Evolutionary conservation across 306 rosid genomes (phyloP), one percentile per base, ranked within the genome.

Genomic region (Cercis canadensis): DNA sequence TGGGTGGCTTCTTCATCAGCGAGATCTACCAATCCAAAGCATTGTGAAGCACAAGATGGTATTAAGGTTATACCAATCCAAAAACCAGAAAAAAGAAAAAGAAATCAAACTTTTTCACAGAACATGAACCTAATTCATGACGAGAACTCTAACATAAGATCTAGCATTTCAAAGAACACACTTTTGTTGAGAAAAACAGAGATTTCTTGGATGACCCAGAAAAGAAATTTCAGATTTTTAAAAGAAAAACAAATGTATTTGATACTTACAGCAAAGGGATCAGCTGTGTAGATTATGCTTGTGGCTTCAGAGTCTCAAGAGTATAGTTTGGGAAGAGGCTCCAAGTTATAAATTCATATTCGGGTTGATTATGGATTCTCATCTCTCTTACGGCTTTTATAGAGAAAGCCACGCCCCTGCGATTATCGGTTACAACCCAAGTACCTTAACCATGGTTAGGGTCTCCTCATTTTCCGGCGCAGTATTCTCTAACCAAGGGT

Each of bases 381-480:
- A 16, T 32, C 62, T 40, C 40, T 29, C 32, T 14, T 65, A 21
- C 6, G 57, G 36, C 77, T 72, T 80, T 75, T 24, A 67, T 36
- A 47, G 69, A 61, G 44, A 43, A 33, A 59, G 74, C 74, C 67
- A 44, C 50, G 24, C 51, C 47, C 12, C 63, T 14, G 36, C 49
- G 61, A 59, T 55, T 66, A 76, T 65, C 21, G 71, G 52, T 60
- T 52, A 7, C 67, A 64, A 57, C 69, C 85, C 73, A 49, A 43
- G 51, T 49, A 74, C 16, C n/a, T 62, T 81, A 79, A 85, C 92
- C 83, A 66, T 78, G 88, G 92, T 89, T 88, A 75, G 32, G n/a
- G 2, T 6, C 49, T 78, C 74, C 67, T 54, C 56, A 73, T 9
- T 75, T 77, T 24, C 12, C 72, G 55, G 70, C 9, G 64, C 9